Evolutionary conservation across 2,329 filamentous ascomycete species (phyloP), one percentile per base, ranked within the genome.

Genomic region (Dactylellina haptotyla): DNA sequence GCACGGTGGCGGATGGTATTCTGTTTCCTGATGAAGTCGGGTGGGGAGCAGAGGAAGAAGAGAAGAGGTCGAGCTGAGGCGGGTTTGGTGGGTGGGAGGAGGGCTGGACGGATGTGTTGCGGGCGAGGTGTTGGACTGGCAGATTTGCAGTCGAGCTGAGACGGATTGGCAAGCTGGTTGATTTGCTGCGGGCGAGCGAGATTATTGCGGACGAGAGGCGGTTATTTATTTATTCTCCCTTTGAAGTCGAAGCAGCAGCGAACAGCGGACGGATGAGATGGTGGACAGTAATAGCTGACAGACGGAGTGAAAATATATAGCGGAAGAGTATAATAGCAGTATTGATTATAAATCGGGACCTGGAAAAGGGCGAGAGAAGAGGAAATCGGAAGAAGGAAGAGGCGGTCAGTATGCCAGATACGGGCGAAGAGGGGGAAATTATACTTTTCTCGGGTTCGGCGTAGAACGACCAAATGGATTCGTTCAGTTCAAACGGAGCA

Each of bases 401-500:
- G 20, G 6, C 14, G 54, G 12, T 41, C 45, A 54, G 51, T 56
- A 28, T 46, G 25, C 39, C 41, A 26, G 61, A 57, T 26, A 30
- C 18, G 41, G 43, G 58, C 28, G 30, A 39, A 20, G 50, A 37
- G 30, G 45, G 39, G 48, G 26, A 5, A 34, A 45, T 64, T 64
- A 64, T 64, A 54, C 45, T 62, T 62, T 62, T 34, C 50, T 54
- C 50, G 50, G 53, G 20, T 57, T 26, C 53, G n/a, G n/a, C n/a
- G n/a, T n/a, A n/a, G n/a, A n/a, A n/a, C n/a, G n/a, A n/a, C n/a
- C n/a, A n/a, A n/a, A n/a, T n/a, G n/a, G n/a, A n/a, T n/a, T n/a
- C n/a, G n/a, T n/a, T n/a, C n/a, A n/a, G n/a, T n/a, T n/a, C n/a
- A n/a, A n/a, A n/a, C n/a, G n/a, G n/a, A n/a, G n/a, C n/a, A n/a